Percentiles rank a stretch among this genome's conserved stretches.
These are phyloP conservation scores for Rosa lucieae DNA, from an alignment of 306 rosid species.

Conservation along the genomic window DNA sequence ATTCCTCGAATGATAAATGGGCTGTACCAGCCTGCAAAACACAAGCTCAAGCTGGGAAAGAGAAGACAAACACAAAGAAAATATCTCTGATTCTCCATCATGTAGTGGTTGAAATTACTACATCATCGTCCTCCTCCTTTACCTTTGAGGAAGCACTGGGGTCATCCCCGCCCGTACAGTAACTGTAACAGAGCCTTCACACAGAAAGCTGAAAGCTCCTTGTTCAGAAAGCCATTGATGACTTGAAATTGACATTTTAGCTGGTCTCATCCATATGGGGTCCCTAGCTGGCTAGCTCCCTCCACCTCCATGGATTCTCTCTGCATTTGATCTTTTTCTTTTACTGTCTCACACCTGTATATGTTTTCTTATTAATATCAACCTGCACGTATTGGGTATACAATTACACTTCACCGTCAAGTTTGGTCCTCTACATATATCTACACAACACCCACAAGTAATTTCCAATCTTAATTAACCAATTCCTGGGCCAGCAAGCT, in stretches of 20 bases:
- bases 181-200: not conserved
- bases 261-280: constrained; percentile 6
- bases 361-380: not conserved
- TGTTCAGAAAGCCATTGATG: not conserved
- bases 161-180: not conserved
- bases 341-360: not conserved
- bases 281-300: not conserved
- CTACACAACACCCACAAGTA: not conserved
- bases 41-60: not conserved
- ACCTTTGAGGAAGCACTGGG: not conserved
- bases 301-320: not conserved
- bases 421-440: not conserved
- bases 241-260: not conserved
- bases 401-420: not conserved
- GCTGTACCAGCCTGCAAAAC: not conserved
- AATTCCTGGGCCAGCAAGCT: not conserved
- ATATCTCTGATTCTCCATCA: not conserved
- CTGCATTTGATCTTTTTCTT: not conserved
- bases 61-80: not conserved
- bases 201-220: not conserved
- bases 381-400: not conserved
- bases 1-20: not conserved
- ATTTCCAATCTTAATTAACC: not conserved
- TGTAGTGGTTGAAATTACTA: not conserved
- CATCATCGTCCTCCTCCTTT: not conserved